Percentiles rank a stretch among this genome's conserved stretches.
These are phyloP conservation scores for Aspergillus indologenus DNA, from an alignment of 495 filamentous ascomycete genomes.

Conservation along the genomic window DNA sequence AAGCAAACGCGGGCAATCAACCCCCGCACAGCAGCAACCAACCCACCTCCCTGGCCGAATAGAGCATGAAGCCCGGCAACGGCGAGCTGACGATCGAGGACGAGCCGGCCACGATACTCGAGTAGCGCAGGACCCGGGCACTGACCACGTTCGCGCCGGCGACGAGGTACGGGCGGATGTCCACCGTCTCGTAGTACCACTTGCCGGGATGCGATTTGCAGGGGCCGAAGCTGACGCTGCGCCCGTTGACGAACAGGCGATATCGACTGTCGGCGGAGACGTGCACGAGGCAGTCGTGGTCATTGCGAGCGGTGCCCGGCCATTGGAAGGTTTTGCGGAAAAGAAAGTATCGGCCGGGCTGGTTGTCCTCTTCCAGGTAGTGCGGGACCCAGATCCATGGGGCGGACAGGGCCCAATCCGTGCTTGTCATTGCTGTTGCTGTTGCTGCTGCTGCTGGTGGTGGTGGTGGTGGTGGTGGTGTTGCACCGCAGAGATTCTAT, in stretches of 20 bases:
- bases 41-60: slow-evolving; percentile 6
- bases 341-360: slow-evolving; percentile 22
- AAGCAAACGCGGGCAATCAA: no score
- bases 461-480: no score
- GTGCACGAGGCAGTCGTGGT: slow-evolving; percentile 11
- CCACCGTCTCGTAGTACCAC: slow-evolving; percentile 29
- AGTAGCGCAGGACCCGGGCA: slow-evolving; percentile 26
- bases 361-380: slow-evolving; percentile 18
- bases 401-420: slow-evolving; percentile 18
- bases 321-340: slow-evolving; percentile 24
- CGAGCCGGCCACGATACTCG: slow-evolving; percentile 15
- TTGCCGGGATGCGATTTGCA: slow-evolving; percentile 24
- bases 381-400: slow-evolving; percentile 27
- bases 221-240: slow-evolving; percentile 25
- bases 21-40: no score
- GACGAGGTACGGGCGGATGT: slow-evolving; percentile 21
- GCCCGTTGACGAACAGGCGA: slow-evolving; percentile 26
- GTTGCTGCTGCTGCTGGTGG: not conserved
- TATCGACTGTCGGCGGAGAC: slow-evolving; percentile 33
- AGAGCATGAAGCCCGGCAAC: slow-evolving; percentile 23
- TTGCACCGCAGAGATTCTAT: no score
- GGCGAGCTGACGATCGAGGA: slow-evolving; percentile 21
- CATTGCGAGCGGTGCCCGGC: not conserved
- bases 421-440: not conserved
- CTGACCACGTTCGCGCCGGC: slow-evolving; percentile 22